These are phyloP conservation scores for Mycothermus thermophilus DNA, from an alignment of 495 filamentous ascomycete genomes.

Conservation along the genomic window DNA sequence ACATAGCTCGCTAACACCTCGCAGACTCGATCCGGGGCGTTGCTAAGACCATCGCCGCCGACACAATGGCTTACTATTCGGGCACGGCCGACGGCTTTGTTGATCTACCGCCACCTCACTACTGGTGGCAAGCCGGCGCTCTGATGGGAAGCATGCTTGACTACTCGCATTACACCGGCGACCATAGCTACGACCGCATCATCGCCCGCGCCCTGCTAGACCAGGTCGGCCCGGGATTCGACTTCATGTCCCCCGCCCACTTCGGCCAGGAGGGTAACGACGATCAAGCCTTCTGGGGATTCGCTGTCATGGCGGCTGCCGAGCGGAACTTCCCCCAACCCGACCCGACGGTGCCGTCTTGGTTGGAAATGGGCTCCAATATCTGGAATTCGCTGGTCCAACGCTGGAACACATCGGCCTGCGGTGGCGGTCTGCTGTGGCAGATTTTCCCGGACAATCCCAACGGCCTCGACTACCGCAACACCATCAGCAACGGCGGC, in stretches of 20 bases:
- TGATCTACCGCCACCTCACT: slow-evolving; percentile 57
- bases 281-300: slow-evolving; percentile 71
- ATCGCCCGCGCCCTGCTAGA: slow-evolving; percentile 52
- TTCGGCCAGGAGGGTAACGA: slow-evolving; percentile 47
- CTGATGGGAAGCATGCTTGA: slow-evolving; percentile 63
- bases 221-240: slow-evolving; percentile 44
- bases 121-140: slow-evolving; percentile 71
- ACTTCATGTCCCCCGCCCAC: slow-evolving; percentile 42
- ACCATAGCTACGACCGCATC: slow-evolving; percentile 55
- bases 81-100: slow-evolving; percentile 47
- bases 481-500: slow-evolving; percentile 54
- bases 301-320: slow-evolving; percentile 57
- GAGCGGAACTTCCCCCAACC: slow-evolving; percentile 61
- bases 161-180: slow-evolving; percentile 74
- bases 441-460: slow-evolving; percentile 69
- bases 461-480: slow-evolving; percentile 59
- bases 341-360: slow-evolving; percentile 38
- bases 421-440: slow-evolving; percentile 65
- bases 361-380: slow-evolving; percentile 43
- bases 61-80: slow-evolving; percentile 49
- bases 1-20: background rate
- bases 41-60: slow-evolving; percentile 34
- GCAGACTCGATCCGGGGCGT: slow-evolving; percentile 37
- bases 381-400: slow-evolving; percentile 31
- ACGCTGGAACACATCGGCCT: slow-evolving; percentile 57